Base-by-base conservation (phyloP, 2,329 filamentous ascomycete species). In the Colletotrichum tropicale region DNA sequence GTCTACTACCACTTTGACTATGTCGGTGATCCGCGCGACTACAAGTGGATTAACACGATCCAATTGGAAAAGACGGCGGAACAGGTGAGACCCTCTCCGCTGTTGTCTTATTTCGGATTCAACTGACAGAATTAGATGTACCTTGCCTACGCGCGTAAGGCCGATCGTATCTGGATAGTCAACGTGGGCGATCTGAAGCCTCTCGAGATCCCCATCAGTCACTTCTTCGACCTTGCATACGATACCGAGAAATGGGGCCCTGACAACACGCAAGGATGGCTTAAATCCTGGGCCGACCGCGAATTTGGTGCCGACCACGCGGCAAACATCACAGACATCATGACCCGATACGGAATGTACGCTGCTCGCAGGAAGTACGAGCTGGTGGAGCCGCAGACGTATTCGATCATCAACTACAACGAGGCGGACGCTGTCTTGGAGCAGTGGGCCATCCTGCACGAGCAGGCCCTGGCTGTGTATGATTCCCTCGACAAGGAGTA, bases 191-290 rank as follows among this genome's bases (percentile, higher is more conserved):
- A 94, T 79, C 86, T 94, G 76, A 94, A 93, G 83, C 90, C 90
- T 1, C 85, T 92, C 5, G 86, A 94, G 84, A 87, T 94, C 18
- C 91, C 92, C 24, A 91, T 94, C 80, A 91, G 87, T 80, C 92
- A 94, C 82, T 94, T 92, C 84, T 85, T 94, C 77, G 92, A 94
- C 77, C 86, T 94, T 76, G 93, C 92, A 2, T 94, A 94, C 80
- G 90, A 94, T 79, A 88, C 90, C 26, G 83, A 89, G 24, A 81
- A 84, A 2, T 93, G 90, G 87, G 86, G 87, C n/a, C 87, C 89
- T 67, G 87, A 90, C 62, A 91, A 88, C 69, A 89, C 90, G 0
- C 84, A 85, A 2, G 84, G 86, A 4, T 94, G 92, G 90, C 86
- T 92, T 16, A 81, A 86, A 21, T 84, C 86, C 5, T 93, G 91